A percentile compares a stretch with the other conserved stretches of the same genome.
Conservation (phyloP, 2,329 filamentous ascomycete species). For the Xylaria sp. region DNA sequence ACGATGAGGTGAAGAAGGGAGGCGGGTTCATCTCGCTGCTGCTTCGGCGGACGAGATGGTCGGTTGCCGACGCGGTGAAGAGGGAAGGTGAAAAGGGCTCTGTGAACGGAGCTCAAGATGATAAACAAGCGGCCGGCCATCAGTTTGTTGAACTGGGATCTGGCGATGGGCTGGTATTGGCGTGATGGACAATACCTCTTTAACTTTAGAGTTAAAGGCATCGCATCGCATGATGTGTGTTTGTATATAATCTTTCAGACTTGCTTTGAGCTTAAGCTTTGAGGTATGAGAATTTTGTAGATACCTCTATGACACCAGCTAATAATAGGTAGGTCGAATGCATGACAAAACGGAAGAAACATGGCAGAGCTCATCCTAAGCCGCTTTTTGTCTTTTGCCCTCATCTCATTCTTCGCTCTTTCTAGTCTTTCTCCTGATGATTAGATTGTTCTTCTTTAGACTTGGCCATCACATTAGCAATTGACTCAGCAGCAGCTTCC, state of each 20-base stretch:
- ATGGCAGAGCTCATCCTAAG: too few species aligned
- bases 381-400: too few species aligned
- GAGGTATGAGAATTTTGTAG: too few species aligned
- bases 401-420: too few species aligned
- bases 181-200: conserved; percentile 5
- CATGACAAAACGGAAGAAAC: too few species aligned
- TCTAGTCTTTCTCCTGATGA: too few species aligned
- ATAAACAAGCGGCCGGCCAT: conserved; percentile 49
- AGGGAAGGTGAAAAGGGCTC: conserved; percentile 47
- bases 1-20: conserved; percentile 72
- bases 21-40: conserved; percentile 67
- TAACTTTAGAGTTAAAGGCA: not conserved
- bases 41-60: conserved; percentile 58
- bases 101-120: conserved; percentile 42
- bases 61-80: conserved; percentile 56
- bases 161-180: conserved; percentile 65
- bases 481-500: too few species aligned
- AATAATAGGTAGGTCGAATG: not conserved
- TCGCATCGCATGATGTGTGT: not conserved
- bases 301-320: too few species aligned
- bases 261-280: not conserved
- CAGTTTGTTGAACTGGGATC: conserved; percentile 65
- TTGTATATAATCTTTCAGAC: too few species aligned
- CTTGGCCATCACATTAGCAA: too few species aligned
- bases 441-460: too few species aligned